Conservation (phyloP, 225 moss, liverwort and hornwort genomes). For the Bryoerythrophyllum caledonicum region DNA sequence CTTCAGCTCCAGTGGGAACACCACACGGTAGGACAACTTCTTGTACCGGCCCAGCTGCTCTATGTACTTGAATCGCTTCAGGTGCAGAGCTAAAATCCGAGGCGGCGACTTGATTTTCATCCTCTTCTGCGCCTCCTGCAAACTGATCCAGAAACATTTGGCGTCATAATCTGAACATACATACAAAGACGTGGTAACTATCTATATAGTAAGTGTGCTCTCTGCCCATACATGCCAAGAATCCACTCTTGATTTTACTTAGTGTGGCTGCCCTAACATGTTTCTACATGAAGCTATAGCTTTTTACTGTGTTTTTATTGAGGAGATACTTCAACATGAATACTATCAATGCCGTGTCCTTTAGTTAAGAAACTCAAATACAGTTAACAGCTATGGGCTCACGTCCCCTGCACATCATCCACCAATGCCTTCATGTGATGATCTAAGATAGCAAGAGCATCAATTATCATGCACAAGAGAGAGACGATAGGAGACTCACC, state of each 20-base stretch:
- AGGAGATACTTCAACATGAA: too few relatives aligned
- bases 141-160: slow-evolving; percentile 41
- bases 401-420: too few relatives aligned
- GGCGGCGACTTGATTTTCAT: slow-evolving; percentile 99
- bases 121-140: slow-evolving; percentile 99
- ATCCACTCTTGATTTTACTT: background rate
- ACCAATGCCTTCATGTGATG: background rate
- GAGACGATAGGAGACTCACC: slow-evolving; percentile 42
- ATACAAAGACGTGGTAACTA: background rate
- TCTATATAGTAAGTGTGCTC: background rate
- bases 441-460: slow-evolving; percentile 6
- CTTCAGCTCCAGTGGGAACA: slow-evolving; percentile 94
- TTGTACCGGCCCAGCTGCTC: slow-evolving; percentile 96
- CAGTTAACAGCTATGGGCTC: too few relatives aligned
- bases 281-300: too few relatives aligned
- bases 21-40: slow-evolving; percentile 95
- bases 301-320: too few relatives aligned
- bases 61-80: slow-evolving; percentile 97
- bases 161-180: slow-evolving; percentile 17
- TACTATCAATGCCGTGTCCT: background rate
- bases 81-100: slow-evolving; percentile 91
- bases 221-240: background rate
- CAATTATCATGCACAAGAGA: background rate
- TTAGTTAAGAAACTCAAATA: too few relatives aligned
- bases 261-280: too few relatives aligned